These are phyloP conservation scores for Tilletia walkeri DNA, from an alignment of 1,284 basidiomycete species.

Conservation along the genomic window DNA sequence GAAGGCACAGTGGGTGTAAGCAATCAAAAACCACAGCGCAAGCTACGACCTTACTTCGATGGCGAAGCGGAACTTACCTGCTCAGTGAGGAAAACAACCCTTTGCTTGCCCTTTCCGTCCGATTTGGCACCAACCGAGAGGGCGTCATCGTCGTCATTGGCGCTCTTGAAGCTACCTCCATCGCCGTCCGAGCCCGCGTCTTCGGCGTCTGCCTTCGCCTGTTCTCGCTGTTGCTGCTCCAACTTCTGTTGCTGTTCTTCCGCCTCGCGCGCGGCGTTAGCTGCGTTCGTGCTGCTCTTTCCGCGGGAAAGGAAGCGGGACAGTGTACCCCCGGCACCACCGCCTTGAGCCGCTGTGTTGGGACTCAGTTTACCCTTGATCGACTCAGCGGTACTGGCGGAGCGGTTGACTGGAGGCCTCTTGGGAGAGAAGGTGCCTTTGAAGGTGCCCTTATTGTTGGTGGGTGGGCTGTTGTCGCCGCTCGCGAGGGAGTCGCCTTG, in stretches of 20 bases:
- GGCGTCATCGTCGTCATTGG: constrained; percentile 25
- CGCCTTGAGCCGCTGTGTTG: neutral
- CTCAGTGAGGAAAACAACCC: constrained; percentile 50
- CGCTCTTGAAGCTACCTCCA: constrained; percentile 3
- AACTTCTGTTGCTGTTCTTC: constrained; percentile 21
- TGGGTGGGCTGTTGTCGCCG: constrained; percentile 20
- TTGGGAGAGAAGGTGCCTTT: constrained; percentile 11
- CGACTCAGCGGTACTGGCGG: constrained; percentile 21
- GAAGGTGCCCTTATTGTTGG: constrained; percentile 31
- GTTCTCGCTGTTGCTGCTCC: constrained; percentile 8
- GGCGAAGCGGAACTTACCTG: constrained; percentile 24
- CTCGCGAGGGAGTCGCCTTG: constrained; percentile 26
- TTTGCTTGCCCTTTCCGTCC: constrained; percentile 19
- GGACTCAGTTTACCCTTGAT: constrained; percentile 1
- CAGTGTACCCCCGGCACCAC: constrained; percentile 7
- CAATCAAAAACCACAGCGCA: neutral
- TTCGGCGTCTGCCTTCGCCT: neutral
- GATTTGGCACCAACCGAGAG: constrained; percentile 23
- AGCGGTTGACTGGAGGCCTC: neutral
- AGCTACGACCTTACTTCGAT: neutral
- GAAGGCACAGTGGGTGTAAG: constrained; percentile 58
- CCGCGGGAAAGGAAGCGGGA: constrained; percentile 26
- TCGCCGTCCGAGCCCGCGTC: constrained; percentile 11
- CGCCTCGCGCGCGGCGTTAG: neutral
- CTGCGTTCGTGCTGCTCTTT: constrained; percentile 24